These are phyloP conservation scores for Globisporangium nagaii DNA, from an alignment of 352 stramenopile genomes.

Conservation along the genomic window DNA sequence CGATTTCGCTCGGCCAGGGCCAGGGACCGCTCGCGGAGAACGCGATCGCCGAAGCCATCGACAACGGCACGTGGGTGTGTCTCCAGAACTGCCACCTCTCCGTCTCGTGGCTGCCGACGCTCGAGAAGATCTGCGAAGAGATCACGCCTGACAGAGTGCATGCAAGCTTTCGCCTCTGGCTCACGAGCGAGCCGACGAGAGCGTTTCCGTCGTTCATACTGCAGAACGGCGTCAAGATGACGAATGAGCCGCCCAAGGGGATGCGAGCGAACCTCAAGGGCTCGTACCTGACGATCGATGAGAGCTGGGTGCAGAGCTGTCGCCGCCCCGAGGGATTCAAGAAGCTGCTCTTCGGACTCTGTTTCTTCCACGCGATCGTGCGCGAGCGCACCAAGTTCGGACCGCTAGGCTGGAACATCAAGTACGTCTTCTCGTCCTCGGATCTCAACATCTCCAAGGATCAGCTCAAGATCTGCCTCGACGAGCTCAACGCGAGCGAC, in stretches of 20 bases:
- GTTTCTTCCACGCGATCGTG: constrained; percentile 92
- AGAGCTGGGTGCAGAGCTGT: constrained; percentile 68
- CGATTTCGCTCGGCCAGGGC: constrained; percentile 92
- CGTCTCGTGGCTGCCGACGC: constrained; percentile 91
- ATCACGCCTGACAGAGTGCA: constrained; percentile 90
- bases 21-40: constrained; percentile 91
- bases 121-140: constrained; percentile 94
- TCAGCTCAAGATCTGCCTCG: constrained; percentile 80
- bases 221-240: constrained; percentile 94
- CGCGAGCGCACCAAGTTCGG: constrained; percentile 84
- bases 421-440: constrained; percentile 85
- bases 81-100: constrained; percentile 96
- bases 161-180: constrained; percentile 91
- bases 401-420: constrained; percentile 84
- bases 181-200: constrained; percentile 91
- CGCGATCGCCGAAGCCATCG: constrained; percentile 89
- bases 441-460: constrained; percentile 84
- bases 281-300: constrained; percentile 84
- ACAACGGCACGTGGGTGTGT: constrained; percentile 93
- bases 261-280: constrained; percentile 93
- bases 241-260: constrained; percentile 92
- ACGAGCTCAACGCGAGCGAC: constrained; percentile 56
- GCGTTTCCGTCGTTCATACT: constrained; percentile 94
- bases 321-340: constrained; percentile 63
- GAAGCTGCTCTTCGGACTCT: constrained; percentile 83